Percentiles rank a stretch among this genome's conserved stretches.
Conservation (phyloP, 73 alveolate genomes). For the Diophrys sp. region DNA sequence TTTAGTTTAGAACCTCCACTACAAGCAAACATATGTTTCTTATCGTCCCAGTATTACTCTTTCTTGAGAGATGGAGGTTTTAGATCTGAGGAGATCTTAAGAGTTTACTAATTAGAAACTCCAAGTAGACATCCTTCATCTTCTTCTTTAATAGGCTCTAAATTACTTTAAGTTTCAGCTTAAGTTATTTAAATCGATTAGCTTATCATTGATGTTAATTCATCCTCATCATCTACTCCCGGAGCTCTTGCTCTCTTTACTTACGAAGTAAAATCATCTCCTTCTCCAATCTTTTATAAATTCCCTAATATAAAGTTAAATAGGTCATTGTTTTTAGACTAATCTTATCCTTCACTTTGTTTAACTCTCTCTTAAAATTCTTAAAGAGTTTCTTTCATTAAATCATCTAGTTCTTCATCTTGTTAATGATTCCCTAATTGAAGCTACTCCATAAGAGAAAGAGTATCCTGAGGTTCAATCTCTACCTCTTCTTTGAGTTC, state of each 20-base stretch:
- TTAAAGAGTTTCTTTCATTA: not conserved
- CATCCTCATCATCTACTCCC: not conserved
- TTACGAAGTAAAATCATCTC: not conserved
- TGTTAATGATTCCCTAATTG: too few species aligned
- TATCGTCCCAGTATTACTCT: conserved; percentile 40
- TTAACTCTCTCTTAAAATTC: not conserved
- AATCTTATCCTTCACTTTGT: not conserved
- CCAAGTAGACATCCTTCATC: too few species aligned
- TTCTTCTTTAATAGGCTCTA: not conserved
- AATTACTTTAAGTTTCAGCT: not conserved
- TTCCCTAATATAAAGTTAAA: not conserved
- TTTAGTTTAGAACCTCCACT: conserved; percentile 5
- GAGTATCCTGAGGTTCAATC: too few species aligned
- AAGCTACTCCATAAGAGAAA: too few species aligned
- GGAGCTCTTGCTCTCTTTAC: not conserved
- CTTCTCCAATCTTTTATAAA: not conserved
- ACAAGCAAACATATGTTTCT: conserved; percentile 43
- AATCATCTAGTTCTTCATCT: not conserved
- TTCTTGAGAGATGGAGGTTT: not conserved
- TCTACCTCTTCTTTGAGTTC: too few species aligned
- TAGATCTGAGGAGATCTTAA: not conserved
- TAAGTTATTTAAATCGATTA: not conserved
- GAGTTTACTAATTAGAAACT: not conserved
- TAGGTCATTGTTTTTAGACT: not conserved
- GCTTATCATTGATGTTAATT: not conserved